Evolutionary conservation across 202 grass and related monocot species (phyloP).

Genomic region (Carex arenaria): DNA sequence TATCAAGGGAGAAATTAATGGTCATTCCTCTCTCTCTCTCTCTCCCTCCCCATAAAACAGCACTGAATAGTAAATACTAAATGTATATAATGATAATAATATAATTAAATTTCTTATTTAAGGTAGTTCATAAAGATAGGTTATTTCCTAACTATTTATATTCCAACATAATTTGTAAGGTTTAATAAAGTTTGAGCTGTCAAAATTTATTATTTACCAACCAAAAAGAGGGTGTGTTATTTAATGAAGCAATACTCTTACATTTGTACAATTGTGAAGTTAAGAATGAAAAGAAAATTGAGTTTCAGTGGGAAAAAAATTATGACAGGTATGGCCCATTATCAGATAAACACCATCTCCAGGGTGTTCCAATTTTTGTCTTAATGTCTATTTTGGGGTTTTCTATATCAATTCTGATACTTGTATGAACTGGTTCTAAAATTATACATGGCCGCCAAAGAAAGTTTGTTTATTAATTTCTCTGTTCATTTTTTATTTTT

Average conservation of each 20-base stretch:
- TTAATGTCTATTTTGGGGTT: constrained; percentile 1
- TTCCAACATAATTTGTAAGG: background rate
- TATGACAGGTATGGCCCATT: background rate
- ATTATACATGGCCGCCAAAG: too few relatives aligned
- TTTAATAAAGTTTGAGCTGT: background rate
- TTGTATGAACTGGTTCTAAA: background rate
- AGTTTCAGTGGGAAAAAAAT: background rate
- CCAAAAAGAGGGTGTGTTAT: background rate
- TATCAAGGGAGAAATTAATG: constrained; percentile 4
- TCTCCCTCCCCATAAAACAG: background rate
- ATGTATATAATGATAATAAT: background rate
- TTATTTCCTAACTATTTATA: constrained; percentile 4
- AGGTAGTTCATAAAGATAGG: background rate
- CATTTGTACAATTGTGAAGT: background rate
- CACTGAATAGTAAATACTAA: background rate
- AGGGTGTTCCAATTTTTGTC: background rate
- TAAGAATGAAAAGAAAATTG: background rate
- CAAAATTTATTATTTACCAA: constrained; percentile 3
- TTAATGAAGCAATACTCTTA: background rate
- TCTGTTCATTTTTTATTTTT: background rate
- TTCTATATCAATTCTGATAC: background rate
- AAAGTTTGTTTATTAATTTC: background rate
- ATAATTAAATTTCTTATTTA: background rate
- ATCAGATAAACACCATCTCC: background rate
- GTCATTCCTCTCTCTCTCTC: constrained; percentile 7